Evolutionary conservation across 345 rosid species (phyloP), one percentile per base, ranked within the genome.

Genomic region (Litchi chinensis): DNA sequence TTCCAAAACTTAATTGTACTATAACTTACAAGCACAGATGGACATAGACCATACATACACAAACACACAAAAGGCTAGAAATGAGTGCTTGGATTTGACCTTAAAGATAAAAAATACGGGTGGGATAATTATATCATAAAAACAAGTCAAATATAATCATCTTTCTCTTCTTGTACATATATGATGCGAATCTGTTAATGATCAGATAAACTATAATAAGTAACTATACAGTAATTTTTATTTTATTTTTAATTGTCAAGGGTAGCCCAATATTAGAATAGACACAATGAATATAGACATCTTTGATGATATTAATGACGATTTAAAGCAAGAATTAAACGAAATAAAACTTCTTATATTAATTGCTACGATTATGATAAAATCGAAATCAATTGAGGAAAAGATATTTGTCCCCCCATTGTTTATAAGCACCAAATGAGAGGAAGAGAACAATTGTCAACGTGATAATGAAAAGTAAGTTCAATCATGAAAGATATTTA

Each of bases 381-480:
- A 60, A 60, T 59, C 44, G 3, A 22, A 74, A 62, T 74, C 68
- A 62, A 74, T 62, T 62, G 24, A 74, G 68, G 68, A 62, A 5
- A 62, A 24, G 57, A 57, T 73, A 37, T 39, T 41, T 73, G 32
- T 22, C 3, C 12, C 67, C 8, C 40, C 3, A 2, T 24, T 77
- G 40, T 24, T 10, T 15, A 19, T 56, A 76, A 6, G 8, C 32
- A 59, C 9, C 5, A 77, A 59, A 16, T 6, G 46, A 24, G 15
- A 12, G 39, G 13, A 65, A 8, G 26, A 60, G 10, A 71, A 66
- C 11, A 74, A 70, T 44, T 44, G 54, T 79, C 74, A 74, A 68
- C 75, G 71, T 62, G 73, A 84, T 73, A 26, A 71, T 71, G 76
- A 76, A 62, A 79, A 24, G 46, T 65, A 26, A 32, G 48, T 40